phyloP scores from a whole-genome alignment of 2,329 filamentous ascomycete genomes.

The Pseudovirgaria hyperparasitica region DNA sequence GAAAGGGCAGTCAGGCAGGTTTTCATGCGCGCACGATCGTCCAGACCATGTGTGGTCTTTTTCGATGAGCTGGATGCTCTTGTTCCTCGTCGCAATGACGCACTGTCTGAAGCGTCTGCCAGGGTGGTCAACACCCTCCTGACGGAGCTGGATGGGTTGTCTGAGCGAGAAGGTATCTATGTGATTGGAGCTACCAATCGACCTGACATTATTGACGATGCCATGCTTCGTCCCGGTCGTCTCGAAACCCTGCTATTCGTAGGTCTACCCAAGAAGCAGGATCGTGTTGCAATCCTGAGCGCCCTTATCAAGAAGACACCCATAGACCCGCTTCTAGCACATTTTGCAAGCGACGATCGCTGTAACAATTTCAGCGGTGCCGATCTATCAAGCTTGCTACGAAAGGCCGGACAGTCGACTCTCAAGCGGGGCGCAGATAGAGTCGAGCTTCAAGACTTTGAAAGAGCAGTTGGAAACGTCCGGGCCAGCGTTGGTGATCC shows the following conservation, averaged over 20 bases:
- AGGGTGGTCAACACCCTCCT: conserved; percentile 91
- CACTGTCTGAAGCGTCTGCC: conserved; percentile 66
- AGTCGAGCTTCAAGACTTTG: conserved; percentile 37
- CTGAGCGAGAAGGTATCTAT: conserved; percentile 71
- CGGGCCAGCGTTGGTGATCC: conserved; percentile 44
- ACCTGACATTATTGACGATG: conserved; percentile 91
- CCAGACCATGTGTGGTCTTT: conserved; percentile 87
- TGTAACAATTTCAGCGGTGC: conserved; percentile 70
- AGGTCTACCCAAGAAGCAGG: conserved; percentile 64
- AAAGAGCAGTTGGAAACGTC: conserved; percentile 27
- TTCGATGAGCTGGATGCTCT: conserved; percentile 96
- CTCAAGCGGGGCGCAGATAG: conserved; percentile 32
- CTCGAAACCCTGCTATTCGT: conserved; percentile 83
- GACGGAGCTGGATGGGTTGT: conserved; percentile 83
- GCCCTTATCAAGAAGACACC: conserved; percentile 47
- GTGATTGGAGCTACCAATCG: conserved; percentile 92
- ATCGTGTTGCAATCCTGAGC: conserved; percentile 74
- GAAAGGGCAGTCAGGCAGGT: conserved; percentile 88
- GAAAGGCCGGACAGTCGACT: conserved; percentile 46
- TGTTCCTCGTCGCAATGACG: conserved; percentile 68
- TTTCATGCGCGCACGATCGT: conserved; percentile 75
- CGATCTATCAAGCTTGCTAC: conserved; percentile 46
- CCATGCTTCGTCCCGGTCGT: conserved; percentile 84
- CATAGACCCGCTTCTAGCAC: conserved; percentile 43
- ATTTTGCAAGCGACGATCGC: conserved; percentile 50